phyloP scores from a whole-genome alignment of 2,329 filamentous ascomycete species.

The Sporothrix schenckii region DNA sequence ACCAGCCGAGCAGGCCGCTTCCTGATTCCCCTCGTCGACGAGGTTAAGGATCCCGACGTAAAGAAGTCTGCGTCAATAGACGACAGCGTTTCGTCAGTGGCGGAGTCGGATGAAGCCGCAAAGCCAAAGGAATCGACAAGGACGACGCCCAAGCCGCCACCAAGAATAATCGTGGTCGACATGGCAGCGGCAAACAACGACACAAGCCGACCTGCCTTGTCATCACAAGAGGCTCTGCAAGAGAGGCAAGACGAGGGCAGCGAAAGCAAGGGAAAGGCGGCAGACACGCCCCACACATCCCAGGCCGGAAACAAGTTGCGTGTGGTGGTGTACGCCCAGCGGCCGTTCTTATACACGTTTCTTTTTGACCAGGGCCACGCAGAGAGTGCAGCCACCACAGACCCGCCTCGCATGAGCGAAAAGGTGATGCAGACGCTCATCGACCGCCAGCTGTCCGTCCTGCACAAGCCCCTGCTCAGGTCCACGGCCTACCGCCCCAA shows the following conservation, averaged over 20 bases:
- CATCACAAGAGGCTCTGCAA: neutral
- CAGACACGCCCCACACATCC: slow-evolving; percentile 37
- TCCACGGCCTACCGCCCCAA: slow-evolving; percentile 62
- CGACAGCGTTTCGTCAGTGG: neutral
- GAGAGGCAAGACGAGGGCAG: neutral
- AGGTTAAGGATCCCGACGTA: slow-evolving; percentile 54
- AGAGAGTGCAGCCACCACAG: neutral
- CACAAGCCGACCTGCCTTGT: slow-evolving; percentile 28
- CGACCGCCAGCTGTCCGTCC: slow-evolving; percentile 56
- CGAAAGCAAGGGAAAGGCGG: slow-evolving; percentile 27
- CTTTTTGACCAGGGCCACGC: slow-evolving; percentile 65
- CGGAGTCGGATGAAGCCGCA: neutral
- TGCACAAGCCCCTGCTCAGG: slow-evolving; percentile 58
- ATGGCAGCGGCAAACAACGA: slow-evolving; percentile 43
- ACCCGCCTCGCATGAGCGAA: neutral
- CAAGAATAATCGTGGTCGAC: slow-evolving; percentile 70
- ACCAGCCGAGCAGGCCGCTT: slow-evolving; percentile 51
- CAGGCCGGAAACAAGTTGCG: slow-evolving; percentile 61
- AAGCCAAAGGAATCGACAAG: neutral
- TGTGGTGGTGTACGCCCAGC: slow-evolving; percentile 72
- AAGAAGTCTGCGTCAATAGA: neutral
- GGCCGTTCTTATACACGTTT: slow-evolving; percentile 77
- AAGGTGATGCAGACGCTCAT: slow-evolving; percentile 30
- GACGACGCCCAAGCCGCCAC: slow-evolving; percentile 43
- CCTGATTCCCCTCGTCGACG: slow-evolving; percentile 69